Percentiles rank a stretch among this genome's conserved stretches.
Evolutionary conservation across 495 filamentous ascomycete species (phyloP).

Genomic region (Monascus purpureus): DNA sequence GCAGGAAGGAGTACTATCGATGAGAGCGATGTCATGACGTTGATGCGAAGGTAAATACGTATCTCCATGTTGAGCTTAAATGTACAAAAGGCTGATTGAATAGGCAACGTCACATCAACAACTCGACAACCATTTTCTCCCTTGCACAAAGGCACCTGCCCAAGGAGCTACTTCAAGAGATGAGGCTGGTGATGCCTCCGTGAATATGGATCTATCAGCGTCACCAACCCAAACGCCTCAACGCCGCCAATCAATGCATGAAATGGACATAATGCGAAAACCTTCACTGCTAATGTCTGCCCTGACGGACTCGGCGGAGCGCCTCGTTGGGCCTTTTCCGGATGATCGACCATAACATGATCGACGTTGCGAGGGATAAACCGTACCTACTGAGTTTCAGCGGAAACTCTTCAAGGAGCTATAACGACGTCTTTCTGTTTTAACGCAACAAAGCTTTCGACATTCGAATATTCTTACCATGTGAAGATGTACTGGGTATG

Average conservation of each 20-base stretch:
- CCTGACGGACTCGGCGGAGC: conserved; percentile 61
- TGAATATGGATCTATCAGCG: conserved; percentile 13
- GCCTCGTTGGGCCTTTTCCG: conserved; percentile 67
- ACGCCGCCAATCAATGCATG: too few species aligned
- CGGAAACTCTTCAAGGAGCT: background rate
- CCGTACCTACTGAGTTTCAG: conserved; percentile 57
- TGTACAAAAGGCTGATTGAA: conserved; percentile 17
- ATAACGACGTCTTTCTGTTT: too few species aligned
- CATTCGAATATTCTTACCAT: conserved; percentile 52
- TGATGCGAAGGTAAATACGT: conserved; percentile 57
- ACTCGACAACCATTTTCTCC: conserved; percentile 62
- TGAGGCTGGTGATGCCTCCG: conserved; percentile 54
- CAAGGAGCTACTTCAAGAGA: conserved; percentile 66
- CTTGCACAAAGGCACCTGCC: conserved; percentile 72
- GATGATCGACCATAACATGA: conserved; percentile 93
- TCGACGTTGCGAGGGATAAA: conserved; percentile 66
- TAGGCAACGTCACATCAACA: conserved; percentile 68
- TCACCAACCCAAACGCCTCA: conserved; percentile 10
- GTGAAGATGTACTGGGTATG: conserved; percentile 98
- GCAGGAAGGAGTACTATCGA: conserved; percentile 75
- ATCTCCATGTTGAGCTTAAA: too few species aligned
- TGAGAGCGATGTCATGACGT: conserved; percentile 63
- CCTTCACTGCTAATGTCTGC: too few species aligned
- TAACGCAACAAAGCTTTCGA: too few species aligned
- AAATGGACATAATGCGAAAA: too few species aligned